phyloP scores from a whole-genome alignment of 257 asterid species.

The Paraleonurus japonicus region DNA sequence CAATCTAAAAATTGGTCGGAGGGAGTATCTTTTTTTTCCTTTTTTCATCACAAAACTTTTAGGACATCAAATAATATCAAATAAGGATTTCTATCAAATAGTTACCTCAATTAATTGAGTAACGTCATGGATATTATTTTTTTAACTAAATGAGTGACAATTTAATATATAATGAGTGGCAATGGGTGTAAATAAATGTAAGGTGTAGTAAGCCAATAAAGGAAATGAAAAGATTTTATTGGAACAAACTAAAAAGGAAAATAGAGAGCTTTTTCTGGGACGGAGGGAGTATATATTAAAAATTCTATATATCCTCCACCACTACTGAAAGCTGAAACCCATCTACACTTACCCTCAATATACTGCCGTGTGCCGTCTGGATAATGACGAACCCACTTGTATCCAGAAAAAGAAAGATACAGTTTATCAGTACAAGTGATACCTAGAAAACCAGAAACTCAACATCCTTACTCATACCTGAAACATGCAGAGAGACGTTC shows the following conservation, averaged over 20 bases:
- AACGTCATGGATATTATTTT: not conserved
- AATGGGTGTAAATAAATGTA: no score
- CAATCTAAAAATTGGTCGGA: no score
- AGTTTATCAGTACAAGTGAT: constrained; percentile 15
- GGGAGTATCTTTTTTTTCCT: no score
- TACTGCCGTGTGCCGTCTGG: constrained; percentile 97
- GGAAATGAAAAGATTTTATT: no score
- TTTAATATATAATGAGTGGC: no score
- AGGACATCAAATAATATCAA: not conserved
- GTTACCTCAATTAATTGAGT: not conserved
- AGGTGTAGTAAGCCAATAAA: no score
- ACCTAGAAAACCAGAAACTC: not conserved
- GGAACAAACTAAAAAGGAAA: no score
- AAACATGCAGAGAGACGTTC: constrained; percentile 98
- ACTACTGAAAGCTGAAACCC: not conserved
- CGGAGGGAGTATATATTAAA: no score
- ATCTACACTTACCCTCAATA: constrained; percentile 66
- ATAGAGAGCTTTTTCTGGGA: no score
- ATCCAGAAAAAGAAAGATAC: constrained; percentile 22
- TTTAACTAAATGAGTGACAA: no score
- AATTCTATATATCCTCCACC: no score
- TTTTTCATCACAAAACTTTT: not conserved
- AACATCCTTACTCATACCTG: constrained; percentile 56
- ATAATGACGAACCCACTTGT: constrained; percentile 98
- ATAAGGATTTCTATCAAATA: not conserved